Conservation (phyloP, 164 flowering plant genomes). For the Annona cherimola region DNA sequence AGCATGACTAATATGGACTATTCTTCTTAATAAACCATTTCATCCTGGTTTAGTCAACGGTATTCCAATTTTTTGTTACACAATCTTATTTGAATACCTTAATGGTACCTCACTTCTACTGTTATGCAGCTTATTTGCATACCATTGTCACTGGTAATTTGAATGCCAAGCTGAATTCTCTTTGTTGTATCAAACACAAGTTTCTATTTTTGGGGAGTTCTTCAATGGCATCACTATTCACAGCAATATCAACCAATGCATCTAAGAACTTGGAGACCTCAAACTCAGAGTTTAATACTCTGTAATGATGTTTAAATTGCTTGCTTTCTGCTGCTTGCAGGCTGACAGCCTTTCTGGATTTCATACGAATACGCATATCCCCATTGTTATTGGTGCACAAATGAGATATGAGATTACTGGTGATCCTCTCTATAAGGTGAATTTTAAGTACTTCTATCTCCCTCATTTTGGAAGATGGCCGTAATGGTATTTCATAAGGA, state of each 20-base stretch:
- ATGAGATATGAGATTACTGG: constrained; percentile 94
- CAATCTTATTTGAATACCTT: no score
- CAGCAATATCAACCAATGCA: no score
- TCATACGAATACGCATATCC: constrained; percentile 91
- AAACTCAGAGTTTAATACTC: no score
- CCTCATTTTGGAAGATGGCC: background rate
- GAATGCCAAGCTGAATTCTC: background rate
- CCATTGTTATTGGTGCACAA: constrained; percentile 85
- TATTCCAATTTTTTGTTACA: no score
- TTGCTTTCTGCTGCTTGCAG: constrained; percentile 31
- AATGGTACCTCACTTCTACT: no score
- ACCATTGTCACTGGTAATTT: no score
- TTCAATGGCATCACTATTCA: background rate
- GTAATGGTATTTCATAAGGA: background rate
- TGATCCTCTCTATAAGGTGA: constrained; percentile 81
- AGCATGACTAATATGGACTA: no score
- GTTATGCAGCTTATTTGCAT: no score
- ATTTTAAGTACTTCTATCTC: background rate
- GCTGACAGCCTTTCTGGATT: constrained; percentile 76
- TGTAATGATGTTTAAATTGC: background rate
- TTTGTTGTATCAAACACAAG: background rate
- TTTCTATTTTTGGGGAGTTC: background rate
- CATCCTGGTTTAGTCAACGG: no score
- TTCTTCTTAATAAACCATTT: no score
- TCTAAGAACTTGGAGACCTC: no score